phyloP scores from a whole-genome alignment of 345 rosid genomes.

The Alliaria petiolata region DNA sequence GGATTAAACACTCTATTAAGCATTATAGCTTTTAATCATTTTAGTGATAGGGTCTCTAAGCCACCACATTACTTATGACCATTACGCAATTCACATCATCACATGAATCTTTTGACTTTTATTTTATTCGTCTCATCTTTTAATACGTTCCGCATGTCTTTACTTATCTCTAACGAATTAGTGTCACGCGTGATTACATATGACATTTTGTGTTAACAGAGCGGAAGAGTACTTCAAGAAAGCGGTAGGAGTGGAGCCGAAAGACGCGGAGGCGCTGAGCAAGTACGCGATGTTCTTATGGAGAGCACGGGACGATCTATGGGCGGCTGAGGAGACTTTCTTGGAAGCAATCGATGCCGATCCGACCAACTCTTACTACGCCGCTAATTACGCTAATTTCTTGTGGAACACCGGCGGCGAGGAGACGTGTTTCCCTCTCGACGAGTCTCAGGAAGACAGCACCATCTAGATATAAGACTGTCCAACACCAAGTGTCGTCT shows the following conservation, averaged over 20 bases:
- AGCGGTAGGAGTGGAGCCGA: conserved; percentile 56
- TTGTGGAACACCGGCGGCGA: conserved; percentile 96
- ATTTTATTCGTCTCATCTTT: background rate
- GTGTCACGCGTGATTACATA: background rate
- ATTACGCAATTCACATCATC: background rate
- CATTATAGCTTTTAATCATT: background rate
- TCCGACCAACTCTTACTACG: conserved; percentile 62
- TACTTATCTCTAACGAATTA: too few relatives aligned
- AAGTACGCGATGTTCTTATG: conserved; percentile 88
- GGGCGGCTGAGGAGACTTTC: conserved; percentile 96
- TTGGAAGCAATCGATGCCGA: conserved; percentile 80
- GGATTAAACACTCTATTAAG: background rate
- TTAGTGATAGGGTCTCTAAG: background rate
- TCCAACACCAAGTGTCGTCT: background rate
- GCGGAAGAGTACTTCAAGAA: conserved; percentile 82
- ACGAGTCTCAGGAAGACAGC: conserved; percentile 31
- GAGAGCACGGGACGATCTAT: conserved; percentile 66
- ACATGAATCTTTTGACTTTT: background rate
- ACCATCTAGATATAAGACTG: conserved; percentile 4
- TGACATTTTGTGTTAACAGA: conserved; percentile 40
- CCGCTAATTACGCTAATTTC: conserved; percentile 85
- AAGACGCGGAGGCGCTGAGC: conserved; percentile 72
- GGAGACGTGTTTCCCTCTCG: conserved; percentile 86
- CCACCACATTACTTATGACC: background rate
- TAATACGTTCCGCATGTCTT: conserved; percentile 3